phyloP scores from a whole-genome alignment of 169 alveolate species.

The Toxoplasma gondii region DNA sequence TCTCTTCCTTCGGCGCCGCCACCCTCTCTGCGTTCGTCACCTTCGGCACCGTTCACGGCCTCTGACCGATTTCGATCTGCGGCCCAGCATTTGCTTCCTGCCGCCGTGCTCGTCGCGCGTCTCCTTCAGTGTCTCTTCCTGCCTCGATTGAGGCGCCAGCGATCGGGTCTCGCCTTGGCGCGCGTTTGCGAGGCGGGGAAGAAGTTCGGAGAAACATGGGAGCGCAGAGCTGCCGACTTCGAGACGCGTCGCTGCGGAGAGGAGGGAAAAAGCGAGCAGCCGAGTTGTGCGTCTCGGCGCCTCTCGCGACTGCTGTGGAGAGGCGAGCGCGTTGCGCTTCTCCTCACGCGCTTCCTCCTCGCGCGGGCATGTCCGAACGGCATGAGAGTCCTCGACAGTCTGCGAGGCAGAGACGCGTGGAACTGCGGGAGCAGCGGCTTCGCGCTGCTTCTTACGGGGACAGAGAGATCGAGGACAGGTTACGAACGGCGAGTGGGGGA shows the following conservation, averaged over 20 bases:
- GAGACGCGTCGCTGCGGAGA: too few relatives aligned
- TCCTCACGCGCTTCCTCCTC: background rate
- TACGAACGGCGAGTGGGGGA: background rate
- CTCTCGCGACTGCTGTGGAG: background rate
- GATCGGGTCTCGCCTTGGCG: background rate
- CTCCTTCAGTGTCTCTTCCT: background rate
- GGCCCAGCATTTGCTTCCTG: background rate
- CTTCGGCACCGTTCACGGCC: background rate
- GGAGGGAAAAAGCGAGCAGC: too few relatives aligned
- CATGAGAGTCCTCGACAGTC: background rate
- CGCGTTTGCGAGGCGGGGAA: background rate
- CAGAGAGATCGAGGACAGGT: background rate
- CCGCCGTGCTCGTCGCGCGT: background rate
- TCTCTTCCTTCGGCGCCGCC: background rate
- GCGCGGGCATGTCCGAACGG: background rate
- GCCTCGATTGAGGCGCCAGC: background rate
- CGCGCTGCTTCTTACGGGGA: background rate
- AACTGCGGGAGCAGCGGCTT: background rate
- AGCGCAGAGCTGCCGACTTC: too few relatives aligned
- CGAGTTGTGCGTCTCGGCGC: too few relatives aligned
- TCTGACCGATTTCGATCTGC: background rate
- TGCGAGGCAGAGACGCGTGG: background rate
- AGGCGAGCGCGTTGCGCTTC: background rate
- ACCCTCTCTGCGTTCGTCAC: background rate
- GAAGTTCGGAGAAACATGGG: too few relatives aligned